Evolutionary conservation across 2,329 filamentous ascomycete genomes (phyloP).

Genomic region (Rosellinia necatrix): DNA sequence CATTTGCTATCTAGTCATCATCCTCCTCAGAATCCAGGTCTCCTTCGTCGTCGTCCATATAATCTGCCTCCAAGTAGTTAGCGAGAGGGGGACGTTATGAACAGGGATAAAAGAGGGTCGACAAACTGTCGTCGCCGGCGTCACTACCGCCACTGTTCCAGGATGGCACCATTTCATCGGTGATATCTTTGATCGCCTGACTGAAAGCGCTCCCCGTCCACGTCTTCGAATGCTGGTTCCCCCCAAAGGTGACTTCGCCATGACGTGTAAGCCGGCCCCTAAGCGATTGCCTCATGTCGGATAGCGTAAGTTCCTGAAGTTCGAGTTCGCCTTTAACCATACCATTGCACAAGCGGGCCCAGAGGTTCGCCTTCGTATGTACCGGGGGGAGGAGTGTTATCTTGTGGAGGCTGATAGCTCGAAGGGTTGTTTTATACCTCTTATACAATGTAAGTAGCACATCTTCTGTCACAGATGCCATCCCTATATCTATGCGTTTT

Average conservation of each 20-base stretch:
- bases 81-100: neutral
- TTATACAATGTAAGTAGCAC: conserved; percentile 43
- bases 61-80: neutral
- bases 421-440: conserved; percentile 52
- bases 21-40: no score
- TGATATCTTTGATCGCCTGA: conserved; percentile 17
- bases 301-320: conserved; percentile 42
- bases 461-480: conserved; percentile 37
- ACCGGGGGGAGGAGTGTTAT: conserved; percentile 38
- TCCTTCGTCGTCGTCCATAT: conserved; percentile 4
- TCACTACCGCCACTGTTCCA: neutral
- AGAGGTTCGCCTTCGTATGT: conserved; percentile 41
- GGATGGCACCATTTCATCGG: neutral
- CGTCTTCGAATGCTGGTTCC: neutral
- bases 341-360: conserved; percentile 45
- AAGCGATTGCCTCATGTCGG: conserved; percentile 34
- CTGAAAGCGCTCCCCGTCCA: conserved; percentile 21
- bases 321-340: conserved; percentile 43
- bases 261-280: neutral
- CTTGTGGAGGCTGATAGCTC: conserved; percentile 52
- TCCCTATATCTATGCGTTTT: conserved; percentile 51
- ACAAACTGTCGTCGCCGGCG: conserved; percentile 16
- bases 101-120: neutral
- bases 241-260: conserved; percentile 4
- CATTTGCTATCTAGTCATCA: neutral